Evolutionary conservation across 306 rosid genomes (phyloP), one percentile per base, ranked within the genome.

Genomic region (Gillenia trifoliata): DNA sequence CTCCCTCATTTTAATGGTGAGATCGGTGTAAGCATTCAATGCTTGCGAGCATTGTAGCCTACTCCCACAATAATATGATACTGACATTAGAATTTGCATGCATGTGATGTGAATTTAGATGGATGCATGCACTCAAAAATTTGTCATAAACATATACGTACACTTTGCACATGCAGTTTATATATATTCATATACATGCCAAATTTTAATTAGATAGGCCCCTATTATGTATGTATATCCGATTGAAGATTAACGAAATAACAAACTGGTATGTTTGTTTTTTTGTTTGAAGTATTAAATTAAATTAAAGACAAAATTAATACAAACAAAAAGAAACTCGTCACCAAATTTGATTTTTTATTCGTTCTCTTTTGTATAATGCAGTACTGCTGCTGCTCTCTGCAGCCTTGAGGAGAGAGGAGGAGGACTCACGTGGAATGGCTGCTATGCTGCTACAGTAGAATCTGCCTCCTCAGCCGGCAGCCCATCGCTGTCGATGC

Each of bases 401-500:
- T 0, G 41, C 41, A 38, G 41, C 41, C 41, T 8, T 38, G 41
- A 38, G 11, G 41, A 38, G 11, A 11, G 9, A 11, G 2, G 41
- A 8, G 11, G 41, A 38, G 41, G 3, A 36, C 11, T 0, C 80
- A 70, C 80, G 77, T 71, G 80, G 45, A 59, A 60, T 4, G n/a
- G 11, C 22, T n/a, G 23, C 6, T n/a, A 0, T 2, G 2, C 55
- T 49, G 66, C 66, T 25, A 64, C 59, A 66, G 70, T 28, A 12
- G 67, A 22, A 67, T 12, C 28, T 83, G 87, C 81, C 75, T n/a
- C 66, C 75, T 54, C 10, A 28, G 54, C 79, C 79, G 77, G 76
- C 79, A 8, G 0, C 23, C 81, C 74, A 54, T 83, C 89, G 49
- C 76, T 68, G 67, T 85, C 89, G 26, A 59, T 19, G 3, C 2